phyloP scores from a whole-genome alignment of 2,329 filamentous ascomycete species.

The Talaromyces albobiverticillius region DNA sequence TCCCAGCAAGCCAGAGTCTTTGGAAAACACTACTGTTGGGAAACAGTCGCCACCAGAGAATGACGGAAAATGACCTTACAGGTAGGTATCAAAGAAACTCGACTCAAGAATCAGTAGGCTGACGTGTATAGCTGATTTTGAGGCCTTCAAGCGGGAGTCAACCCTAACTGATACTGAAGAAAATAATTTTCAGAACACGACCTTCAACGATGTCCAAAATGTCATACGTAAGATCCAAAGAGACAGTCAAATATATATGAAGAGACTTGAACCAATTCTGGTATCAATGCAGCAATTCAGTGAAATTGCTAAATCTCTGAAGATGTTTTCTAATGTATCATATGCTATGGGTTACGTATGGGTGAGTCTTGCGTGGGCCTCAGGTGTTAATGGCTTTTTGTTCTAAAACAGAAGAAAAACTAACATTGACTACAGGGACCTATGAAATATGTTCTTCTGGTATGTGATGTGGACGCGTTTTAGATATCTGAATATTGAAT shows the following conservation, averaged over 20 bases:
- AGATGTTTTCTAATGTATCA: no score
- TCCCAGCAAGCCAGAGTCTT: no score
- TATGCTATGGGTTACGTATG: background rate
- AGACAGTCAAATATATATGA: no score
- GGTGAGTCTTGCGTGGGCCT: background rate
- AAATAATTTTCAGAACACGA: background rate
- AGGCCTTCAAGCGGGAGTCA: background rate
- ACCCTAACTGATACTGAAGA: background rate
- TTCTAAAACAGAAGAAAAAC: no score
- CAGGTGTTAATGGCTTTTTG: no score
- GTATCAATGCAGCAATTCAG: background rate
- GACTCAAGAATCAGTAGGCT: background rate
- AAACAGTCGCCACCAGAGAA: no score
- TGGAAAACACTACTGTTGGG: no score
- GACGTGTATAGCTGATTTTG: background rate
- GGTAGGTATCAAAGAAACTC: background rate
- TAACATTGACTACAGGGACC: background rate
- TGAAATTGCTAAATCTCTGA: background rate
- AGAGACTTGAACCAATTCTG: background rate
- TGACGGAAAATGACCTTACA: background rate
- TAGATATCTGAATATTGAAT: background rate
- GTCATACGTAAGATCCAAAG: background rate
- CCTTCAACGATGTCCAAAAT: background rate
- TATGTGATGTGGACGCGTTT: background rate
- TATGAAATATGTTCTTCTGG: background rate